These are phyloP conservation scores for Wickerhamomyces sp. DNA, from an alignment of 1,139 yeast species.

Conservation along the genomic window DNA sequence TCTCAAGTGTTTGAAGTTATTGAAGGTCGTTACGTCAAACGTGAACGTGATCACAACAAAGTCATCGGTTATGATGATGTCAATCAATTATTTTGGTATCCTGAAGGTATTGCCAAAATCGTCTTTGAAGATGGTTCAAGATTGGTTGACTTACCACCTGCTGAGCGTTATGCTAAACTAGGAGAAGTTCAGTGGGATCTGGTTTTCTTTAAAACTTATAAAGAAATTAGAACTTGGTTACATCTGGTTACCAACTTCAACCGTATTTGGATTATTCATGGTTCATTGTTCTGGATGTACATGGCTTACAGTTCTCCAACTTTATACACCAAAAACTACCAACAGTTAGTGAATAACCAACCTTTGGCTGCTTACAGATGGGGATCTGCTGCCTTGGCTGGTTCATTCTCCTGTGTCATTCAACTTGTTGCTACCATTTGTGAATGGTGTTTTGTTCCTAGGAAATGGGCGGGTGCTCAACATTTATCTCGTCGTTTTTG, in stretches of 20 bases:
- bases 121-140: conserved; percentile 88
- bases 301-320: conserved; percentile 90
- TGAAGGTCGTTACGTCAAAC: conserved; percentile 94
- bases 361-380: conserved; percentile 87
- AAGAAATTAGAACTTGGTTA: conserved; percentile 97
- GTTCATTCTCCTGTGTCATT: conserved; percentile 75
- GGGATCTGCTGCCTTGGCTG: conserved; percentile 93
- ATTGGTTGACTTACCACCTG: conserved; percentile 83
- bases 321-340: conserved; percentile 79
- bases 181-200: conserved; percentile 93
- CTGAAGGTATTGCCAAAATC: conserved; percentile 95
- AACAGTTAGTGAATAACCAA: conserved; percentile 75
- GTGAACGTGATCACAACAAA: conserved; percentile 94
- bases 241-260: conserved; percentile 92
- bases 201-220: conserved; percentile 94
- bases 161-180: conserved; percentile 82
- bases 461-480: conserved; percentile 99
- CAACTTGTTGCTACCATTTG: conserved; percentile 85
- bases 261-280: conserved; percentile 96
- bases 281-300: conserved; percentile 90
- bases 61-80: conserved; percentile 97
- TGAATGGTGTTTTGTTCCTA: conserved; percentile 96
- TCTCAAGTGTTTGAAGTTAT: conserved; percentile 92
- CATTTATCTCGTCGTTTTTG: conserved; percentile 84
- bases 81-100: conserved; percentile 98